phyloP scores from a whole-genome alignment of 164 flowering plant species.

The Kingdonia uniflora region DNA sequence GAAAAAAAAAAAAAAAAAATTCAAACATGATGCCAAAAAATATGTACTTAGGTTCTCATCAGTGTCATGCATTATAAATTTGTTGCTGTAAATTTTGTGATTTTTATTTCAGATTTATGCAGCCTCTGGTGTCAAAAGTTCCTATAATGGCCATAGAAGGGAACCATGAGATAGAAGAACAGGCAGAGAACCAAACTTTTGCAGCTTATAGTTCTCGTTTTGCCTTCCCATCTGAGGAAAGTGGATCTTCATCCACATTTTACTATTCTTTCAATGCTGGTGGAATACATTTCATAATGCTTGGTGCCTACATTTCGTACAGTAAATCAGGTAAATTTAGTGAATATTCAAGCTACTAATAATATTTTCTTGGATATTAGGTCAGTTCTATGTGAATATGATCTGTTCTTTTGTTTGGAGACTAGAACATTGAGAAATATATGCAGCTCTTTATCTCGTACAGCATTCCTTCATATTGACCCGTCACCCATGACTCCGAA shows the following conservation, averaged over 20 bases:
- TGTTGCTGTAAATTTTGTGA: no score
- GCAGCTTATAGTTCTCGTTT: slow-evolving; percentile 78
- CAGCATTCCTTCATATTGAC: no score
- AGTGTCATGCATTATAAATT: not conserved
- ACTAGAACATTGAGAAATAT: no score
- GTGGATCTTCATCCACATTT: slow-evolving; percentile 67
- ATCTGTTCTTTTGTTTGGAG: no score
- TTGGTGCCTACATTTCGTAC: slow-evolving; percentile 70
- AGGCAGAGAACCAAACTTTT: slow-evolving; percentile 52
- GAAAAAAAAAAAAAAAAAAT: no score
- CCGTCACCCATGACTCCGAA: no score
- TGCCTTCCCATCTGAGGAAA: slow-evolving; percentile 77
- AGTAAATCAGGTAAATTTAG: slow-evolving; percentile 38
- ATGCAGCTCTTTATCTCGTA: no score
- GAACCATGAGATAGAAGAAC: slow-evolving; percentile 84
- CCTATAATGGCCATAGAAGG: slow-evolving; percentile 95
- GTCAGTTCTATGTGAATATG: no score
- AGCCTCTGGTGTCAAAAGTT: slow-evolving; percentile 66
- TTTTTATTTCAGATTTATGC: slow-evolving; percentile 61
- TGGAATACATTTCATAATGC: slow-evolving; percentile 89
- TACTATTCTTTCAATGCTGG: slow-evolving; percentile 96
- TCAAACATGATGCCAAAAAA: no score
- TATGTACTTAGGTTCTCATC: not conserved
- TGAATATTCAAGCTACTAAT: no score
- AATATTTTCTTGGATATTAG: no score